Conservation (phyloP, 257 asterid species). For the Capsicum pubescens region DNA sequence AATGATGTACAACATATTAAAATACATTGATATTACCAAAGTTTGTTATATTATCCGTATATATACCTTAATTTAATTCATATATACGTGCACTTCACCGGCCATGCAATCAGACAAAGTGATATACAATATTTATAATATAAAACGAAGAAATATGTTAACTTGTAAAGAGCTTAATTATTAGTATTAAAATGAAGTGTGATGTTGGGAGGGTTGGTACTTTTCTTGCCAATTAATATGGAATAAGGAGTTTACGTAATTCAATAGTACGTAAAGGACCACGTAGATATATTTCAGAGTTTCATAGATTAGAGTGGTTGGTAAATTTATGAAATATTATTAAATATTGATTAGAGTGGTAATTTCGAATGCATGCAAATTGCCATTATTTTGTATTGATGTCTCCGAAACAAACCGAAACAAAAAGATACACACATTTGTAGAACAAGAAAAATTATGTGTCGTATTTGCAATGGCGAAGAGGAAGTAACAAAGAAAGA, state of each 20-base stretch:
- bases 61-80: neutral
- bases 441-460: too few relatives aligned
- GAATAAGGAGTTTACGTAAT: neutral
- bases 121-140: neutral
- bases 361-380: too few relatives aligned
- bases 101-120: neutral
- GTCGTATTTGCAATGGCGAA: too few relatives aligned
- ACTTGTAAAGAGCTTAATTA: neutral
- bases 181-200: neutral
- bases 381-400: too few relatives aligned
- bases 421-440: too few relatives aligned
- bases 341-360: neutral
- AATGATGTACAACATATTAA: too few relatives aligned
- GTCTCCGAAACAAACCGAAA: too few relatives aligned
- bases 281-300: neutral
- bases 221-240: slow-evolving; percentile 21
- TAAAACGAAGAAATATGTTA: neutral
- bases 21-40: too few relatives aligned
- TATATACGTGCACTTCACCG: too few relatives aligned
- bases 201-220: neutral
- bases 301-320: neutral
- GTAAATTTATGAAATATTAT: neutral
- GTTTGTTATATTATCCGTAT: neutral
- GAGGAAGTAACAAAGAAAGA: too few relatives aligned
- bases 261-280: slow-evolving; percentile 10